Conservation (phyloP, 345 rosid genomes). For the Eucalyptus erythrocorys region DNA sequence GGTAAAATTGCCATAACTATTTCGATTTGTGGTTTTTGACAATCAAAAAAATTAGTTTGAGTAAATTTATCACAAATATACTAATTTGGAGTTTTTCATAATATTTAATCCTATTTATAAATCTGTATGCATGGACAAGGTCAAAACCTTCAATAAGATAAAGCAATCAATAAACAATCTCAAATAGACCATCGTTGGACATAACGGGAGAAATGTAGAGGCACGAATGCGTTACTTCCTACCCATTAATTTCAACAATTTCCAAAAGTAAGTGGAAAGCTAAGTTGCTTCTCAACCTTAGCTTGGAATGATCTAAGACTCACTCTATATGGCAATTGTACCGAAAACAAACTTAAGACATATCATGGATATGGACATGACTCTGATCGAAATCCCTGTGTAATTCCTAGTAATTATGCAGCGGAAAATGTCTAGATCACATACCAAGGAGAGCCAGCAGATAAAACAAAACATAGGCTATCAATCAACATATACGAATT, state of each 20-base stretch:
- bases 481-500: too few species aligned
- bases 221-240: too few species aligned
- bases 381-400: too few species aligned
- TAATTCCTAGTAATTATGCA: too few species aligned
- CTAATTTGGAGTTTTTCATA: accelerated
- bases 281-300: neutral
- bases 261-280: neutral
- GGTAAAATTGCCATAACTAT: too few species aligned
- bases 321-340: too few species aligned
- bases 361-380: neutral
- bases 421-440: too few species aligned
- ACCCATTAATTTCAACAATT: too few species aligned
- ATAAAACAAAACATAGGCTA: too few species aligned
- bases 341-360: neutral
- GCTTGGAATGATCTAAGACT: neutral
- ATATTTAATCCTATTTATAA: too few species aligned
- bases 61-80: too few species aligned
- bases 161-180: neutral
- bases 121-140: neutral
- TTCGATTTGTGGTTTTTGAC: accelerated
- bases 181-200: neutral
- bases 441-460: too few species aligned
- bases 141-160: neutral
- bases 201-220: neutral
- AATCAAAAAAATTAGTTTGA: accelerated